Evolutionary conservation across 1,284 basidiomycete species (phyloP), one percentile per base, ranked within the genome.

Genomic region (Stereum hirsutum): DNA sequence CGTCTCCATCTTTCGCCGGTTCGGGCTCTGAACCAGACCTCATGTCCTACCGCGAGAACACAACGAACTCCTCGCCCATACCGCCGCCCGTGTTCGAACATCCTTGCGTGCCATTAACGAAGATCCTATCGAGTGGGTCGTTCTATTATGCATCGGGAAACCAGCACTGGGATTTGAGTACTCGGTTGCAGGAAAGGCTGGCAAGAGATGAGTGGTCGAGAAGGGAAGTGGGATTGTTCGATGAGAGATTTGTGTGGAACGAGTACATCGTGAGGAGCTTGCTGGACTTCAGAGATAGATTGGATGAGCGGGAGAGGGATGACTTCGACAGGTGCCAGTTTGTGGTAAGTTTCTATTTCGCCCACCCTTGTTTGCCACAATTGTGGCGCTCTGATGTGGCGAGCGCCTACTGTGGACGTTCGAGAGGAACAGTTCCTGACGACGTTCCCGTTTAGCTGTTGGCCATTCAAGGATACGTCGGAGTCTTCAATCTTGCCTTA

Each of bases 401-500:
- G n/a, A n/a, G n/a, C n/a, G n/a, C n/a, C n/a, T n/a, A 27, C 12
- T 23, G 40, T 15, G 5, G 14, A n/a, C 12, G 2, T n/a, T 25
- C 7, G 10, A 11, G 2, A 14, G 33, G 15, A 21, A 31, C 7
- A 21, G 14, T 17, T 42, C 8, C 21, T 26, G 5, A 25, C 11
- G 15, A 34, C 26, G 4, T 47, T 47, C 35, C n/a, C n/a, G 52
- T 20, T 41, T 54, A 79, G 81, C 71, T 95, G n/a, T 74, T 94
- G 15, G 81, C 88, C 23, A 96, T 97, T 31, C 95, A 99, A 71
- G 96, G 95, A 8, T 97, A 81, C 61, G 88, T 81, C 48, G 91
- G 88, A 0, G 68, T 77, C 36, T 83, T 71, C 57, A 80, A 74
- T 2, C 78, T 82, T 64, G 76, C 78, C 17, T 64, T 89, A 21